These are phyloP conservation scores for Phascolomyces articulosus DNA, from an alignment of 371 early-diverging fungal genomes.

Conservation along the genomic window DNA sequence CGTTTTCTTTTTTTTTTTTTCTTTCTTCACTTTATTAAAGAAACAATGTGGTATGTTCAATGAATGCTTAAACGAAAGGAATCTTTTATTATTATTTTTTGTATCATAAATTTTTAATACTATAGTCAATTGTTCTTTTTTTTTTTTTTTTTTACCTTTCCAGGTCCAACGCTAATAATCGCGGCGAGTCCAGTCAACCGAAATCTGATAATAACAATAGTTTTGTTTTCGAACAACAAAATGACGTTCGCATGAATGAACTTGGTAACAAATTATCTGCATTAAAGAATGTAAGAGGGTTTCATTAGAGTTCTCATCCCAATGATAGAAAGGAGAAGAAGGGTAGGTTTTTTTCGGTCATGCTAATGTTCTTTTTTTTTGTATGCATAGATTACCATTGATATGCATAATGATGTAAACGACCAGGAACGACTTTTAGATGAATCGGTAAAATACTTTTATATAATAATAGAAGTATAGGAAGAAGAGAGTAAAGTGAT, in stretches of 20 bases:
- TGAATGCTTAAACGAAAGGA: no score
- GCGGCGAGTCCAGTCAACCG: constrained; percentile 7
- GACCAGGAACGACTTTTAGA: constrained; percentile 44
- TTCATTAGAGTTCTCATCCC: not conserved
- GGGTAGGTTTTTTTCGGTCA: no score
- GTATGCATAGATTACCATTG: constrained; percentile 40
- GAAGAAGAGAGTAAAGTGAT: not conserved
- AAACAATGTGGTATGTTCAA: no score
- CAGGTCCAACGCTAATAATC: constrained; percentile 3
- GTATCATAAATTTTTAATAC: no score
- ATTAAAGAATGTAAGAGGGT: constrained; percentile 36
- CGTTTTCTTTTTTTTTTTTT: no score
- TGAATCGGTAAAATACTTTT: constrained; percentile 33
- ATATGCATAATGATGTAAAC: constrained; percentile 48
- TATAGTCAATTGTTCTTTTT: no score
- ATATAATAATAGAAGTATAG: not conserved
- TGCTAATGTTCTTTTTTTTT: not conserved
- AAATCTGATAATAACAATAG: constrained; percentile 24
- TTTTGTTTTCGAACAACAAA: constrained; percentile 50
- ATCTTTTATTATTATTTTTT: no score
- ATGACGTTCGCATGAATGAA: constrained; percentile 49
- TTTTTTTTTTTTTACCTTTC: no score
- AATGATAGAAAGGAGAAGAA: not conserved
- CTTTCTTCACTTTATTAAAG: no score
- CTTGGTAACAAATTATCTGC: constrained; percentile 45